These are phyloP conservation scores for Termitomyces heimii DNA, from an alignment of 768 basidiomycete genomes.

Conservation along the genomic window DNA sequence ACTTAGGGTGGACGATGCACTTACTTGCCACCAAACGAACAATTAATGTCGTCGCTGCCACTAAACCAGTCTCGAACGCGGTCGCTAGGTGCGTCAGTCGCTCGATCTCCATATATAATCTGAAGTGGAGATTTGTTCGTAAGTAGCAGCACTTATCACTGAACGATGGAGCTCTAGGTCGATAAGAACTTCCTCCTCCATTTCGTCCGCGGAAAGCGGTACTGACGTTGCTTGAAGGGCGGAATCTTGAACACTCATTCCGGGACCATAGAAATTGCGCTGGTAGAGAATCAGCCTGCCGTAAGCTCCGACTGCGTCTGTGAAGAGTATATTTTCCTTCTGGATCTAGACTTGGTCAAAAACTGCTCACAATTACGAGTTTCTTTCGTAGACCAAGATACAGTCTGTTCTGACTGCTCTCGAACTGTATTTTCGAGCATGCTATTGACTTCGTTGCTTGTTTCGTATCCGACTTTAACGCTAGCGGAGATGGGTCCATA, in stretches of 20 bases:
- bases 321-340: not conserved
- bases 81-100: not conserved
- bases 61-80: not conserved
- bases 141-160: not conserved
- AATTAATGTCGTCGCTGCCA: slow-evolving; percentile 3
- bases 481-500: slow-evolving; percentile 2
- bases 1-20: not conserved
- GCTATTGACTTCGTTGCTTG: not conserved
- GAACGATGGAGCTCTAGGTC: not conserved
- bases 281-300: slow-evolving; percentile 3
- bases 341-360: not conserved
- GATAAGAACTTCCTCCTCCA: not conserved
- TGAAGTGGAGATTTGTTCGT: not conserved
- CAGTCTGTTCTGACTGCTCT: not conserved
- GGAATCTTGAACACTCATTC: not conserved
- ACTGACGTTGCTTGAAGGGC: not conserved
- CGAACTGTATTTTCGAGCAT: not conserved
- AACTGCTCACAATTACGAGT: not conserved
- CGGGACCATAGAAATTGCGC: slow-evolving; percentile 1
- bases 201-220: not conserved
- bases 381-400: not conserved
- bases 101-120: not conserved
- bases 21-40: not conserved
- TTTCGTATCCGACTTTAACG: not conserved
- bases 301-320: not conserved